Base-by-base conservation (phyloP, 1,284 basidiomycete species). In the Pyrrhoderma noxium region DNA sequence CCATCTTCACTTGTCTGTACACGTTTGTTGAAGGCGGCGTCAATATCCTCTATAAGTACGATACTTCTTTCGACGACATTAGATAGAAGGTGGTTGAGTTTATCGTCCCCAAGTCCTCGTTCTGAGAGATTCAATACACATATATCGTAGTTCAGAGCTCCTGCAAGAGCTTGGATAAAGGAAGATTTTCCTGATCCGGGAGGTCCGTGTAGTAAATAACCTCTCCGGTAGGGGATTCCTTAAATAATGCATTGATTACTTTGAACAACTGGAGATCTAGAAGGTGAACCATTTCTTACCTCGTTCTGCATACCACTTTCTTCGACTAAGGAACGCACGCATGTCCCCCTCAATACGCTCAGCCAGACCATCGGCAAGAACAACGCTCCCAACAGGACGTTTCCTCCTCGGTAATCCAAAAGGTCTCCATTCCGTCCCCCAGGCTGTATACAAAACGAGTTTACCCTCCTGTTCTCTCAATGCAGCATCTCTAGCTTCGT, bases 181-280 rank as follows among this genome's bases (percentile, higher is more conserved):
- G 93, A 98, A 1, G 94, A 95, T 68, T 99, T 99, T 51, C 96
- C 96, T 0, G 93, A 96, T 18, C 96, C 96, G 0, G 96, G 96
- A 16, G 96, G 94, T 5, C 96, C 96, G 63, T 99, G 82, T 9
- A 99, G 71, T 14, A 99, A 78, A 67, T 98, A 98, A 35, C 96
- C 96, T 59, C 96, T 78, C 22, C 96, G 82, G 65, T 99, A 99
- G 0, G 96, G 96, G 53, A 99, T 98, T 22, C 95, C 94, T 93
- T n/a, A 34, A 34, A 57, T 45, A 58, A 43, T 18, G 5, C 38
- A n/a, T 16, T 40, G 5, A 5, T 31, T 11, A 31, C 5, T 31
- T 11, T 31, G 5, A 5, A 31, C 27, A n/a, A n/a, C 27, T 11
- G 11, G 27, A 31, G 11, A 31, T 5, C 5, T 31, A 31, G 5